phyloP scores from a whole-genome alignment of 345 rosid species.

The Salix udensis region DNA sequence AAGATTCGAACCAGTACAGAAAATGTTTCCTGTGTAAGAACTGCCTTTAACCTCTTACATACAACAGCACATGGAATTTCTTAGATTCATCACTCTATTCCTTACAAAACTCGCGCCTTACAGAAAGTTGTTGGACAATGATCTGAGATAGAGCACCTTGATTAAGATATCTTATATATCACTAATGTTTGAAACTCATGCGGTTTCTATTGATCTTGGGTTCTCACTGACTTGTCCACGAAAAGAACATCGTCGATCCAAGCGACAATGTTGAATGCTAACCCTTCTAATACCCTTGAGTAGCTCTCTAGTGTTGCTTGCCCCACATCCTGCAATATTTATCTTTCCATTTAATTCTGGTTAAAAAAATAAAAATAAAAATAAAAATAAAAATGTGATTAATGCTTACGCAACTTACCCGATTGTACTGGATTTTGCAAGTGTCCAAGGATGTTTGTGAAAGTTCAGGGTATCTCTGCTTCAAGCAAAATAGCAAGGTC shows the following conservation, averaged over 20 bases:
- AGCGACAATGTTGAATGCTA: slow-evolving; percentile 83
- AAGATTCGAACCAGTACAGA: neutral
- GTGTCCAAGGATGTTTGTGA: slow-evolving; percentile 90
- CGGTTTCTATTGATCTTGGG: slow-evolving; percentile 30
- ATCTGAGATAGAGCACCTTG: slow-evolving; percentile 1
- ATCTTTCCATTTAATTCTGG: neutral
- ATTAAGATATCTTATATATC: slow-evolving; percentile 7
- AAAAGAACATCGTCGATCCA: slow-evolving; percentile 87
- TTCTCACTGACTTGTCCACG: slow-evolving; percentile 49
- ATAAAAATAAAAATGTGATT: neutral
- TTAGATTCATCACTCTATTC: neutral
- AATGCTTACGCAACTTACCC: slow-evolving; percentile 35
- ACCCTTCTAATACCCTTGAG: slow-evolving; percentile 82
- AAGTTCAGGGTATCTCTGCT: slow-evolving; percentile 83
- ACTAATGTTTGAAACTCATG: neutral
- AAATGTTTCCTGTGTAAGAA: neutral
- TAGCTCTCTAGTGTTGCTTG: slow-evolving; percentile 88
- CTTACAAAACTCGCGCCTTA: neutral
- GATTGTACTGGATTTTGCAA: slow-evolving; percentile 82
- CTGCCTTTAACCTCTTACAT: neutral
- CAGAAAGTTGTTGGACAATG: slow-evolving; percentile 1
- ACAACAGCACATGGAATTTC: neutral
- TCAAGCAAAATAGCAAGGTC: slow-evolving; percentile 70
- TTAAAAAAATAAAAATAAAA: neutral
- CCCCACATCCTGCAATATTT: slow-evolving; percentile 72